Conservation (phyloP, 306 rosid species). For the Begonia fuchsioides region DNA sequence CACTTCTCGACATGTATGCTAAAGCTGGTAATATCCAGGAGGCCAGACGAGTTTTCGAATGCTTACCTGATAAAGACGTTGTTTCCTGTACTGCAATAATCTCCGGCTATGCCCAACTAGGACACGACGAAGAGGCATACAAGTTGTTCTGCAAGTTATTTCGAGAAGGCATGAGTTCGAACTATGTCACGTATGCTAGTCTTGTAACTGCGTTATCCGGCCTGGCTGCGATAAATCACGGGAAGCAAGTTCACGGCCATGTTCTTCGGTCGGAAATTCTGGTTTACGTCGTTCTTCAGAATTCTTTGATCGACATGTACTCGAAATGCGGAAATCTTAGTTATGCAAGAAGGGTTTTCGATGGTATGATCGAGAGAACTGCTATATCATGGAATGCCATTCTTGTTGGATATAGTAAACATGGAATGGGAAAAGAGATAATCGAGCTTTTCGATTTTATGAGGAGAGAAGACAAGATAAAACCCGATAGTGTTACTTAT, state of each 20-base stretch:
- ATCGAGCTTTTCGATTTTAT: constrained; percentile 54
- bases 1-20: constrained; percentile 90
- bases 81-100: constrained; percentile 78
- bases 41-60: constrained; percentile 42
- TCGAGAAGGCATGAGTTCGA: constrained; percentile 64
- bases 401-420: constrained; percentile 79
- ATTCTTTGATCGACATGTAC: constrained; percentile 87
- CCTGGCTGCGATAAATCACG: constrained; percentile 74
- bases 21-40: constrained; percentile 63
- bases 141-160: constrained; percentile 48
- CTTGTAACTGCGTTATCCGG: constrained; percentile 74
- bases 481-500: constrained; percentile 58
- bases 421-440: constrained; percentile 78
- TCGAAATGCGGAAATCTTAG: constrained; percentile 72
- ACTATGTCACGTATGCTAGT: constrained; percentile 70
- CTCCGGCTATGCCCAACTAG: constrained; percentile 82
- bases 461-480: constrained; percentile 48
- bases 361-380: constrained; percentile 53
- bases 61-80: constrained; percentile 76
- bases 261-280: constrained; percentile 44
- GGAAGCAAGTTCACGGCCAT: constrained; percentile 73
- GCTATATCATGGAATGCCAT: constrained; percentile 84
- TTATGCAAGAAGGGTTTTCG: constrained; percentile 57
- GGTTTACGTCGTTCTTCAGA: constrained; percentile 60
- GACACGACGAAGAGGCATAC: constrained; percentile 64